Percentiles rank a stretch among this genome's conserved stretches.
These are phyloP conservation scores for Ogataea dorogensis DNA, from an alignment of 805 yeast genomes.

Conservation along the genomic window DNA sequence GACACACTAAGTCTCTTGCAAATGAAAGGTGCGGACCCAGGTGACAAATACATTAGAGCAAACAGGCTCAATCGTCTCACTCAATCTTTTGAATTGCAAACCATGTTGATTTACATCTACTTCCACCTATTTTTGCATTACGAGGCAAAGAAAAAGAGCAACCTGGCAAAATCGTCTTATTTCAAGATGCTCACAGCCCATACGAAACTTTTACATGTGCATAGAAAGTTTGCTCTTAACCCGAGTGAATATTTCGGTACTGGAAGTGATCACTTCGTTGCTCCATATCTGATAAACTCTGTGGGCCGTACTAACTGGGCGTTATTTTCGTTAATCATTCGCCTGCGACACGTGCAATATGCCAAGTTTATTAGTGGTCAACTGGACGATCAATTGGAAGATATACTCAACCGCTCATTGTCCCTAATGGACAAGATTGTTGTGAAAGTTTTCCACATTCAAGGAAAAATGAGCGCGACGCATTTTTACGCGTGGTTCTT, in stretches of 20 bases:
- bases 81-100: slow-evolving; percentile 18
- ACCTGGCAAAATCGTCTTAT: slow-evolving; percentile 36
- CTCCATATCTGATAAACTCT: slow-evolving; percentile 32
- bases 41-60: slow-evolving; percentile 15
- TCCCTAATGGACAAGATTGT: background rate
- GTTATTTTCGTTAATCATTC: slow-evolving; percentile 1
- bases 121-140: slow-evolving; percentile 41
- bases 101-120: slow-evolving; percentile 32
- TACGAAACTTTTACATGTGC: slow-evolving; percentile 35
- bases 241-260: slow-evolving; percentile 40
- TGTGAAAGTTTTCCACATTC: slow-evolving; percentile 2
- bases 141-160: slow-evolving; percentile 31
- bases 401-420: background rate
- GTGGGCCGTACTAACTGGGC: slow-evolving; percentile 15
- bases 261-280: slow-evolving; percentile 41
- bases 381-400: slow-evolving; percentile 9
- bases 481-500: slow-evolving; percentile 27
- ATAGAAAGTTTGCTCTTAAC: slow-evolving; percentile 33
- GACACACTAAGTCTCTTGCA: background rate
- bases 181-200: slow-evolving; percentile 31
- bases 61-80: slow-evolving; percentile 22
- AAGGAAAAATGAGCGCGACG: slow-evolving; percentile 15
- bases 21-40: slow-evolving; percentile 9
- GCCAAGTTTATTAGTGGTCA: slow-evolving; percentile 11
- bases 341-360: slow-evolving; percentile 19